phyloP scores from a whole-genome alignment of 805 yeast species.

The Candida oleophila region DNA sequence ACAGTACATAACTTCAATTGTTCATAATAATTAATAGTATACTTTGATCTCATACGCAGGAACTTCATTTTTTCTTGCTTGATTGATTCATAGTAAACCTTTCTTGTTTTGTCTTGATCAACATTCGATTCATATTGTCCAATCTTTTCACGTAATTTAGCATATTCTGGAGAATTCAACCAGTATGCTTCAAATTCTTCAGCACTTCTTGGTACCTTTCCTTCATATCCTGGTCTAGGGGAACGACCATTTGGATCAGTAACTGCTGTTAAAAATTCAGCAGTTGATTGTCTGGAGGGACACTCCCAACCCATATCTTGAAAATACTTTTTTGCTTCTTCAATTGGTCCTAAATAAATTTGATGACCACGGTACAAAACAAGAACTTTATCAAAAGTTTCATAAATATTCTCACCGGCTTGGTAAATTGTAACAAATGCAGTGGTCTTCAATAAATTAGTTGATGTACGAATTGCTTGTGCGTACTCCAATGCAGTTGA shows the following conservation, averaged over 20 bases:
- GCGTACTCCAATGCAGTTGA: conserved; percentile 33
- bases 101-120: conserved; percentile 29
- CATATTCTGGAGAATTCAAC: conserved; percentile 44
- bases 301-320: conserved; percentile 63
- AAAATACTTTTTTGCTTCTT: conserved; percentile 55
- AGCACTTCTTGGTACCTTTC: conserved; percentile 58
- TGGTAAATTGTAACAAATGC: conserved; percentile 57
- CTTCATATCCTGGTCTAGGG: conserved; percentile 46
- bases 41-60: conserved; percentile 39
- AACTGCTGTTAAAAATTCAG: conserved; percentile 68
- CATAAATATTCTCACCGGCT: conserved; percentile 29
- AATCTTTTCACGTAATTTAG: conserved; percentile 20
- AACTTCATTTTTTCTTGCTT: conserved; percentile 37
- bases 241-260: conserved; percentile 66
- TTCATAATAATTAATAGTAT: conserved; percentile 40
- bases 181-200: conserved; percentile 61
- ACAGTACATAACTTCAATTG: conserved; percentile 50
- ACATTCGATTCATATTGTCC: conserved; percentile 12
- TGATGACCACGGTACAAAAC: conserved; percentile 41
- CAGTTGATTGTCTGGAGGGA: conserved; percentile 66
- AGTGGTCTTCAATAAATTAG: conserved; percentile 51
- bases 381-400: conserved; percentile 30
- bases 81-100: conserved; percentile 34
- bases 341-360: conserved; percentile 62
- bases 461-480: conserved; percentile 26